A percentile compares a stretch with the other conserved stretches of the same genome.
Evolutionary conservation across 495 filamentous ascomycete species (phyloP).

Genomic region (Extremus antarcticus): DNA sequence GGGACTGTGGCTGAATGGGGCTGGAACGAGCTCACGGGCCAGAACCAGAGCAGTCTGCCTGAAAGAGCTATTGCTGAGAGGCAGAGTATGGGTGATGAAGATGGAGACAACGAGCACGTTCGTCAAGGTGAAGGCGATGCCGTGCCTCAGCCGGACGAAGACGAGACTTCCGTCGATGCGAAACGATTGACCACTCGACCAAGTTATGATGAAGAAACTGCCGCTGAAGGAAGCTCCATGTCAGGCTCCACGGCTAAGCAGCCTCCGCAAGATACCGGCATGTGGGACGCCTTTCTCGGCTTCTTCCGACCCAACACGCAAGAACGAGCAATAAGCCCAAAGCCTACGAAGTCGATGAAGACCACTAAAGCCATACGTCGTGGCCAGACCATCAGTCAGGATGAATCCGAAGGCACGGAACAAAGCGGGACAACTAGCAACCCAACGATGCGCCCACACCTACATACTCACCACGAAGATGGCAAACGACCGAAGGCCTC

Average conservation of each 20-base stretch:
- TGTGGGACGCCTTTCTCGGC: constrained; percentile 26
- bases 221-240: not conserved
- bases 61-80: constrained; percentile 21
- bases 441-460: constrained; percentile 15
- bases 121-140: constrained; percentile 19
- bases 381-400: constrained; percentile 24
- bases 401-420: constrained; percentile 11
- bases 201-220: constrained; percentile 2
- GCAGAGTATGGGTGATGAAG: constrained; percentile 21
- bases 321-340: not conserved
- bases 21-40: constrained; percentile 85
- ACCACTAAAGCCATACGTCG: constrained; percentile 27
- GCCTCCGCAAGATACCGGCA: constrained; percentile 13
- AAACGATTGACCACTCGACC: constrained; percentile 1
- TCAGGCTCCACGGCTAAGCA: not conserved
- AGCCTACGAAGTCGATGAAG: constrained; percentile 19
- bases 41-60: constrained; percentile 48
- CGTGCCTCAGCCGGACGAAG: constrained; percentile 50
- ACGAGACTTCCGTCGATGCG: constrained; percentile 13
- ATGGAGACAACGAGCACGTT: constrained; percentile 16
- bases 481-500: constrained; percentile 26
- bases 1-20: constrained; percentile 89
- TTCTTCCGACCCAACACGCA: constrained; percentile 23
- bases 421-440: constrained; percentile 12
- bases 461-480: constrained; percentile 12